Evolutionary conservation across 2,329 filamentous ascomycete genomes (phyloP).

Genomic region (Fragosphaeria purpurea): DNA sequence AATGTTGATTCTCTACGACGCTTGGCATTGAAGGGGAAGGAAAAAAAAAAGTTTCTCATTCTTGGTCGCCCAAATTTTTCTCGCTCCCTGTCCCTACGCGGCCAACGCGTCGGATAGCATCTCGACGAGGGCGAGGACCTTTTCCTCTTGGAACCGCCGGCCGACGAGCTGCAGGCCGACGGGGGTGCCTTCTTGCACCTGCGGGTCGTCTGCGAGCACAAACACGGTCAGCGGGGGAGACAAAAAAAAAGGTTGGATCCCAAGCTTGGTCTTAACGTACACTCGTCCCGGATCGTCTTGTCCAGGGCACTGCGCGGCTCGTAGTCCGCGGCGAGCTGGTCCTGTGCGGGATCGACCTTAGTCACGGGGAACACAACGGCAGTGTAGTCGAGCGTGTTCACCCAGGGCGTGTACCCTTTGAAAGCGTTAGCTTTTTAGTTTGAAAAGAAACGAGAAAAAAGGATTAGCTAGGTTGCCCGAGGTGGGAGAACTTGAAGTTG

Average conservation of each 20-base stretch:
- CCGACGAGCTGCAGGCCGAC: constrained; percentile 10
- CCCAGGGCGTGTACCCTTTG: constrained; percentile 54
- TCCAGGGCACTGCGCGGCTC: constrained; percentile 3
- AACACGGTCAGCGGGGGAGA: neutral
- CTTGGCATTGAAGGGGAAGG: neutral
- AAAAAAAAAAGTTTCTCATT: neutral
- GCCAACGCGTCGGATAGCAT: constrained; percentile 1
- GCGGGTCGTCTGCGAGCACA: constrained; percentile 3
- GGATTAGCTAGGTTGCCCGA: no score
- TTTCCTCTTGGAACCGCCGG: constrained; percentile 6
- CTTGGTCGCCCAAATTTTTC: no score
- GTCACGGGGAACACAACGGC: constrained; percentile 48
- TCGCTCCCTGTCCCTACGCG: neutral
- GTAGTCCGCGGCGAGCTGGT: neutral
- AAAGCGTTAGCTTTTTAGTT: constrained; percentile 28
- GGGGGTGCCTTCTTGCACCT: constrained; percentile 6
- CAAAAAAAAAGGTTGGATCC: neutral
- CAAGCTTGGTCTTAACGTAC: neutral
- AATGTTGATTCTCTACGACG: no score
- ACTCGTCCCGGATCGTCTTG: constrained; percentile 2
- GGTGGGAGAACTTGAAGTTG: no score
- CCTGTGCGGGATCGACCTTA: neutral
- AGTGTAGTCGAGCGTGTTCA: constrained; percentile 62
- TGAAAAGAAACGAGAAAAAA: constrained; percentile 14
- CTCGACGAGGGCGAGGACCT: constrained; percentile 3